A percentile compares a stretch with the other conserved stretches of the same genome.
Evolutionary conservation across 768 basidiomycete genomes (phyloP).

Genomic region (Boletus subparvulus): DNA sequence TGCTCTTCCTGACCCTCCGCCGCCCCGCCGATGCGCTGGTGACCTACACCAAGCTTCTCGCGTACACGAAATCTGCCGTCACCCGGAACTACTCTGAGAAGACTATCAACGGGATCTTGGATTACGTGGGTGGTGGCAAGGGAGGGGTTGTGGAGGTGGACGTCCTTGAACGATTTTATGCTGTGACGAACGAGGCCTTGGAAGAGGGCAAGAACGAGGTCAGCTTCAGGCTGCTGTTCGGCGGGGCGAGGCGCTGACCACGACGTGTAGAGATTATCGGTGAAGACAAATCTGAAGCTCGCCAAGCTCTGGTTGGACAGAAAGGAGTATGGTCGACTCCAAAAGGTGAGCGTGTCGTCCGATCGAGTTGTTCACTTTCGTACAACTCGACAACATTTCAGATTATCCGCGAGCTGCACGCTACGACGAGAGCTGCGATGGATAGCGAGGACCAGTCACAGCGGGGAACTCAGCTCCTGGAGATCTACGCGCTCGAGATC

Average conservation of each 20-base stretch:
- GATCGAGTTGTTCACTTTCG: neutral
- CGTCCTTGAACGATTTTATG: slow-evolving; percentile 92
- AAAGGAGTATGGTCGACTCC: slow-evolving; percentile 82
- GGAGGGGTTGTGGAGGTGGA: slow-evolving; percentile 78
- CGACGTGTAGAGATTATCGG: slow-evolving; percentile 71
- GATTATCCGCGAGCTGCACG: slow-evolving; percentile 78
- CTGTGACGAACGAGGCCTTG: slow-evolving; percentile 84
- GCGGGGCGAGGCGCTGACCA: neutral
- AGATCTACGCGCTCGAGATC: slow-evolving; percentile 97
- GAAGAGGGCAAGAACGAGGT: slow-evolving; percentile 97
- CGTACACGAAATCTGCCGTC: slow-evolving; percentile 94
- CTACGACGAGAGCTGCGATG: slow-evolving; percentile 55
- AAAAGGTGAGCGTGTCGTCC: slow-evolving; percentile 52
- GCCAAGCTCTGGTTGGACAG: slow-evolving; percentile 97
- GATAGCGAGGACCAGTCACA: slow-evolving; percentile 86
- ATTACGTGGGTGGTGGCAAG: slow-evolving; percentile 93
- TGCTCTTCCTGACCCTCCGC: slow-evolving; percentile 77
- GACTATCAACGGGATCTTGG: slow-evolving; percentile 96
- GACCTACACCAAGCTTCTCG: slow-evolving; percentile 82
- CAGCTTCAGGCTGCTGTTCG: slow-evolving; percentile 11
- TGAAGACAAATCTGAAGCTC: slow-evolving; percentile 94
- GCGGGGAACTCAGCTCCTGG: slow-evolving; percentile 89
- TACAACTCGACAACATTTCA: slow-evolving; percentile 25
- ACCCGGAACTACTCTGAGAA: slow-evolving; percentile 97
- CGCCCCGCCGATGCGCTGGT: slow-evolving; percentile 82